Evolutionary conservation across 495 filamentous ascomycete species (phyloP), one percentile per base, ranked within the genome.

Genomic region (Penicillium herquei): DNA sequence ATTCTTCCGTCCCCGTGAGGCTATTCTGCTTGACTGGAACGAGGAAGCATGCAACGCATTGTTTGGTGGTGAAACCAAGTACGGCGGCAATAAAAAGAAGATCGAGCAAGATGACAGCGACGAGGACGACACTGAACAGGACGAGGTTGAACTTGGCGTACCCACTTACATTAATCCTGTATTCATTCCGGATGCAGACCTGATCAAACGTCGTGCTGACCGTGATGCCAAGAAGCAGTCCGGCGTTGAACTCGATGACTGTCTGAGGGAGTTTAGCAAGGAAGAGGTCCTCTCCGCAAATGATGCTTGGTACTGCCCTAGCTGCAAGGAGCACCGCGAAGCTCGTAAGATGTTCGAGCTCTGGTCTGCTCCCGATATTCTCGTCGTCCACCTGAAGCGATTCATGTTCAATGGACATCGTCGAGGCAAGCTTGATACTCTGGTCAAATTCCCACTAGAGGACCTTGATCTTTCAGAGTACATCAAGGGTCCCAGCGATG

Each of bases 291-390:
- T 98, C 3, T 96, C 92, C 0, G 90, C 95, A 66, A 88, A 92
- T 59, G 93, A 98, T 64, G 91, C 90, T 31, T 98, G 94, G 94
- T 97, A 90, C 63, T 98, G 94, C 59, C 92, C 90, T 52, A 83
- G 90, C 42, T 98, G 94, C 80, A 97, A 98, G 65, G 89, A 95
- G 58, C 87, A 95, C 62, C 85, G 89, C 9, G 84, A 90, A 21
- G 94, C 95, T 16, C 91, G 83, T 74, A 98, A 98, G 81, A 95
- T 92, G 63, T 91, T 98, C 32, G 91, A 98, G 66, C 80, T 98
- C 3, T 98, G 94, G 94, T 96, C 91, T 67, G 85, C 87, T 3
- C 94, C 94, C 8, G 94, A 98, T 68, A 93, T 98, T 50, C 79
- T 98, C 12, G 86, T 98, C 49, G 84, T 98, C 52, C 94, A 99